Evolutionary conservation across 2,329 filamentous ascomycete species (phyloP).

Genomic region (Colletotrichum godetiae): DNA sequence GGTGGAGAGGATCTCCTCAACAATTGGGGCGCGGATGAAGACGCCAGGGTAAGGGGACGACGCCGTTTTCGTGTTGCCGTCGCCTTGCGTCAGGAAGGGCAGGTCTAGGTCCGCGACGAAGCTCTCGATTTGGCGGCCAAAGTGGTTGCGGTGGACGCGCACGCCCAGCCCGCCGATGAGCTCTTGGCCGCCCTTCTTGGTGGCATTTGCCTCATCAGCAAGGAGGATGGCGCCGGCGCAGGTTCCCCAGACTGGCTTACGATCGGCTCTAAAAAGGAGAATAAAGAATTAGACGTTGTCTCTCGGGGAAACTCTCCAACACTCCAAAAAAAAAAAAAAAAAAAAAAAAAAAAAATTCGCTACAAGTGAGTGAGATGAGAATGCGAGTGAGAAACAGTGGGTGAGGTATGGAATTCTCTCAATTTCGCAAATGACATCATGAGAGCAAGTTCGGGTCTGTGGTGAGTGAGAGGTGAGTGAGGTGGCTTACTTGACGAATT

Average conservation of each 20-base stretch:
- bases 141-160: conserved; percentile 92
- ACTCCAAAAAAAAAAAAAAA: neutral
- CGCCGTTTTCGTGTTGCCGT: conserved; percentile 35
- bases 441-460: neutral
- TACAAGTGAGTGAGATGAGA: neutral
- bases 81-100: conserved; percentile 69
- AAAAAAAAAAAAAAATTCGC: accelerated
- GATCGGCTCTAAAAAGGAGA: conserved; percentile 66
- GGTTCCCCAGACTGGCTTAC: conserved; percentile 93
- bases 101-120: conserved; percentile 83
- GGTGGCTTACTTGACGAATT: conserved; percentile 85
- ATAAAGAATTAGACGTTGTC: neutral
- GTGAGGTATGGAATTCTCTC: neutral
- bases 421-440: conserved; percentile 10
- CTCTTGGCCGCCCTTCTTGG: conserved; percentile 92
- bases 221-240: conserved; percentile 95
- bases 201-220: conserved; percentile 86
- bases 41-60: conserved; percentile 78
- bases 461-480: no score
- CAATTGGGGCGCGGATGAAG: conserved; percentile 94
- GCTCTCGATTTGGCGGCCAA: conserved; percentile 91
- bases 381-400: neutral
- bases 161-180: conserved; percentile 93
- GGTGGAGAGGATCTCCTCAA: conserved; percentile 79
- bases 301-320: neutral